Evolutionary conservation across 176 grass and related monocot species (phyloP), one percentile per base, ranked within the genome.

Genomic region (Avena eriantha): DNA sequence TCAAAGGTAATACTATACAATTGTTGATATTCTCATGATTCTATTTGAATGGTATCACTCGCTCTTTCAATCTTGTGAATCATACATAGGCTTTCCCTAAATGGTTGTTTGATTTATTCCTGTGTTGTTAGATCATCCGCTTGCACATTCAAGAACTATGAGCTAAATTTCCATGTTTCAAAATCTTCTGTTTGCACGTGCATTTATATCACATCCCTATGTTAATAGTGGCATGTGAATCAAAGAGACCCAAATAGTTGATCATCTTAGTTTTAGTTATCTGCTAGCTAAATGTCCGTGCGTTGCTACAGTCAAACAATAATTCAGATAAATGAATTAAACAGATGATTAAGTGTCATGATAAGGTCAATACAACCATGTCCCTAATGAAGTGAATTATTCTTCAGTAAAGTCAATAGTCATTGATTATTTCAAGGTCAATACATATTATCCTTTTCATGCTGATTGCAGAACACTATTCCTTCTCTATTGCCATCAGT

Each of bases 1-100:
- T 96, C 97, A 72, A 98, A 98, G 97, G 97, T 98, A 88, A 29
- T 79, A 53, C 73, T 76, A 8, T 50, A 76, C 47, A 53, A 60
- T 73, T 48, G 9, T 73, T 2, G 4, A 56, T 87, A 33, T 34
- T 90, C 18, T 76, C 29, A 23, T 84, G 39, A 45, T 33, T 41
- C 61, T 43, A 41, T 79, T 88, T 70, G 68, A 45, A 72, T 8
- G 12, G 19, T 64, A 60, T 69, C 13, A 77, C 11, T 81, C 69
- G 14, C 43, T 31, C 54, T 84, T 84, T 70, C 58, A 91, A 66
- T 80, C 70, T 69, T 85, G 49, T 66, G 41, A 85, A 36, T 76
- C n/a, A 61, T 69, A 51, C 49, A 81, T 82, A 64, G 66, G 34
- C 31, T 69, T 69, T 39, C 17, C 66, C 34, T 69, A 39, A 39